A percentile compares a stretch with the other conserved stretches of the same genome.
Evolutionary conservation across 345 rosid genomes (phyloP).

Genomic region (Anastatica hierochuntica): DNA sequence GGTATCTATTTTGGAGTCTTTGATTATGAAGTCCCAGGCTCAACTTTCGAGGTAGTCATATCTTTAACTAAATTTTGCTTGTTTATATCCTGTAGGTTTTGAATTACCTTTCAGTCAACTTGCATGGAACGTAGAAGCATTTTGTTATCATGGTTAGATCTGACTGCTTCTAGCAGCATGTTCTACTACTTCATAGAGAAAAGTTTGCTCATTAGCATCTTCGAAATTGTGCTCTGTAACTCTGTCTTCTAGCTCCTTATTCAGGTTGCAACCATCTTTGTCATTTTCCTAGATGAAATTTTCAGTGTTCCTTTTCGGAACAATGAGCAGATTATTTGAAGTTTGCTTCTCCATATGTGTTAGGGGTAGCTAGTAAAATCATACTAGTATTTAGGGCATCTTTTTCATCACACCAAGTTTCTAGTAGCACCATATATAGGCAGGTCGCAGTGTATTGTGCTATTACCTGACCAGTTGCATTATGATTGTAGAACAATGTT

Average conservation of each 20-base stretch:
- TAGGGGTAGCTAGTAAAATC: too few relatives aligned
- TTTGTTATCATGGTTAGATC: neutral
- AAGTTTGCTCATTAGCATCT: neutral
- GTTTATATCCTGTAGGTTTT: too few relatives aligned
- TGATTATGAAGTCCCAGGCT: constrained; percentile 43
- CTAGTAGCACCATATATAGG: neutral
- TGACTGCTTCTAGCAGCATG: neutral
- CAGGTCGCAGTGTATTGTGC: neutral
- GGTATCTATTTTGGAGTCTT: constrained; percentile 57
- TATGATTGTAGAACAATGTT: constrained; percentile 54
- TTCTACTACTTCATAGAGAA: neutral
- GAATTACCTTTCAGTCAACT: too few relatives aligned
- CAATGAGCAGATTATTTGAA: too few relatives aligned
- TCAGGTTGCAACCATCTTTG: too few relatives aligned
- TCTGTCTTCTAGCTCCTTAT: too few relatives aligned
- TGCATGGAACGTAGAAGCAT: neutral
- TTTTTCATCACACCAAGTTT: neutral
- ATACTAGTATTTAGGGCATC: neutral
- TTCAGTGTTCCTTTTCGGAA: too few relatives aligned
- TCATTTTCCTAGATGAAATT: too few relatives aligned
- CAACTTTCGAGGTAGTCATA: constrained; percentile 42
- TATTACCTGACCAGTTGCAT: too few relatives aligned
- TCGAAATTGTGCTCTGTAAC: too few relatives aligned
- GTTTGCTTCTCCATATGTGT: too few relatives aligned
- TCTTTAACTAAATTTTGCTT: neutral